Percentiles rank a stretch among this genome's conserved stretches.
Evolutionary conservation across 2,329 filamentous ascomycete genomes (phyloP).

Genomic region (Venturia oleaginea): DNA sequence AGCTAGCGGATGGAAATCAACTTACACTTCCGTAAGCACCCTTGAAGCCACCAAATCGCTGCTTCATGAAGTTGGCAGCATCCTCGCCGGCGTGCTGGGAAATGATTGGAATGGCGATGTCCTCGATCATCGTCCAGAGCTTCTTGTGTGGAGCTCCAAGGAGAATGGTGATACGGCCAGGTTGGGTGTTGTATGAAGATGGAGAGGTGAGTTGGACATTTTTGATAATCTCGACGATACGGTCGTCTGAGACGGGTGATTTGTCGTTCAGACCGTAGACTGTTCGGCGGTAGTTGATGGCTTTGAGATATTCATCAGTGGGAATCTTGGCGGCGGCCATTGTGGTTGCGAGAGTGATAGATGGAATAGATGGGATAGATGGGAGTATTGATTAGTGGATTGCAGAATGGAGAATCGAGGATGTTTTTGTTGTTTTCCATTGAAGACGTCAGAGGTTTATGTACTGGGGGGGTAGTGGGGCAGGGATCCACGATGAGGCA

Average conservation of each 20-base stretch:
- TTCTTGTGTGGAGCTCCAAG: constrained; percentile 16
- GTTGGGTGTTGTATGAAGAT: constrained; percentile 15
- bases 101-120: constrained; percentile 11
- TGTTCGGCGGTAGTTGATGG: constrained; percentile 13
- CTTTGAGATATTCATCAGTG: constrained; percentile 11
- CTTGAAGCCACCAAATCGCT: constrained; percentile 12
- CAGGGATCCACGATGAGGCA: neutral
- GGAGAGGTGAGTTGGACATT: constrained; percentile 14
- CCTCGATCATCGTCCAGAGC: constrained; percentile 14
- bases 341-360: neutral
- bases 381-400: neutral
- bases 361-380: neutral
- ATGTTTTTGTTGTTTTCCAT: neutral
- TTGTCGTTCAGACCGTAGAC: constrained; percentile 13
- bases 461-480: neutral
- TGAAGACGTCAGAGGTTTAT: neutral
- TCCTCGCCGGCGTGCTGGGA: constrained; percentile 6
- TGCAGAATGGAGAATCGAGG: neutral
- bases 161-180: constrained; percentile 14
- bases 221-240: constrained; percentile 15
- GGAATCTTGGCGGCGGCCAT: constrained; percentile 8
- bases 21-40: constrained; percentile 14
- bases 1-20: neutral
- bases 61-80: constrained; percentile 9
- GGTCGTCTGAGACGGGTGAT: constrained; percentile 15